A percentile compares a stretch with the other conserved stretches of the same genome.
phyloP scores from a whole-genome alignment of 805 yeast species.

The Hanseniaspora guilliermondii region DNA sequence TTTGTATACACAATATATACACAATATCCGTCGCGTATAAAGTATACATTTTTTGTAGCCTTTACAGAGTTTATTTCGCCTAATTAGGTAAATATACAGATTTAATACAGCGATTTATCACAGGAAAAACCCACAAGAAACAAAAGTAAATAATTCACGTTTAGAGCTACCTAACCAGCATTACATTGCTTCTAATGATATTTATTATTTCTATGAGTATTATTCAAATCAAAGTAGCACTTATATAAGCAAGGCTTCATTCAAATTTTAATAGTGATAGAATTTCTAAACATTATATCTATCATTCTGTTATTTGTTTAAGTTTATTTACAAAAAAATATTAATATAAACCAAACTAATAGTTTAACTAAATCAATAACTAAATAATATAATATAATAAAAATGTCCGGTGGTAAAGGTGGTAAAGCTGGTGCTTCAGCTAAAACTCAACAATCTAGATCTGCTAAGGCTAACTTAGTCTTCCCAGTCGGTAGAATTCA shows the following conservation, averaged over 20 bases:
- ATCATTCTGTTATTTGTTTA: not conserved
- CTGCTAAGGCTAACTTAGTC: conserved; percentile 95
- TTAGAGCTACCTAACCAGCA: not conserved
- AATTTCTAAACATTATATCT: no score
- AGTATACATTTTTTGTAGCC: not conserved
- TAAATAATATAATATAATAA: conserved; percentile 13
- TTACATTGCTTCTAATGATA: not conserved
- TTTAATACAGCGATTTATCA: not conserved
- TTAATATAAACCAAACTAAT: conserved; percentile 10
- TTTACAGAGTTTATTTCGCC: not conserved
- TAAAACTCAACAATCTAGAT: conserved; percentile 94
- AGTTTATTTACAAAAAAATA: not conserved
- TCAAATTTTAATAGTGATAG: not conserved
- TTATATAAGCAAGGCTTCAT: not conserved
- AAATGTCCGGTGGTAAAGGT: conserved; percentile 62
- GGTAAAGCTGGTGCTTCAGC: conserved; percentile 92
- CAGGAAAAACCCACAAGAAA: not conserved
- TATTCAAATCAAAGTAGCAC: not conserved
- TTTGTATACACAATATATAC: not conserved
- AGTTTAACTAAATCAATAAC: conserved; percentile 11
- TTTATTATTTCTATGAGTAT: not conserved
- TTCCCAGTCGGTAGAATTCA: conserved; percentile 99
- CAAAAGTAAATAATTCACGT: not conserved
- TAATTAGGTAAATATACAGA: not conserved
- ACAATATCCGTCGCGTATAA: not conserved